Conservation (phyloP, 129 eudicot genomes). For the Pseudognaphalium luteoalbum region DNA sequence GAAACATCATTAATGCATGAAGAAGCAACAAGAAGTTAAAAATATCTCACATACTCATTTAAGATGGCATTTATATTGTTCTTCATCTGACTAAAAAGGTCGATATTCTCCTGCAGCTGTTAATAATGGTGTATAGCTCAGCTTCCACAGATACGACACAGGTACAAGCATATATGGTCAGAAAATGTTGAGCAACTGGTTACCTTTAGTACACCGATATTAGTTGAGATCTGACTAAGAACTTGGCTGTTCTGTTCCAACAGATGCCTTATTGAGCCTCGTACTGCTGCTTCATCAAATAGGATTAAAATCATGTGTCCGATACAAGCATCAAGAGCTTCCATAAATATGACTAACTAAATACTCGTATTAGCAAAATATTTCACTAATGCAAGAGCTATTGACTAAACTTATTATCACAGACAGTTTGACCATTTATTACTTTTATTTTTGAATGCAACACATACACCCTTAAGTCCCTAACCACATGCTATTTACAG, state of each 20-base stretch:
- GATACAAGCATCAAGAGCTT: not conserved
- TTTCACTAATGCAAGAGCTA: not conserved
- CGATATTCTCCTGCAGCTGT: constrained; percentile 81
- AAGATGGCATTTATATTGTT: constrained; percentile 62
- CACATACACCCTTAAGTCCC: too few species aligned
- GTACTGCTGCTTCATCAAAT: constrained; percentile 49
- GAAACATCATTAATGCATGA: not conserved
- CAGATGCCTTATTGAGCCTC: constrained; percentile 55
- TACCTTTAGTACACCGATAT: constrained; percentile 65
- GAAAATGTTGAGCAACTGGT: constrained; percentile 13
- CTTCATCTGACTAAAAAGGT: constrained; percentile 66
- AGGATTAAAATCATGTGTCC: constrained; percentile 17
- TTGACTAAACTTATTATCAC: not conserved
- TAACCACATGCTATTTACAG: too few species aligned
- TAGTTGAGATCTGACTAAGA: constrained; percentile 61
- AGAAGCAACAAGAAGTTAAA: constrained; percentile 15
- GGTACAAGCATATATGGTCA: not conserved
- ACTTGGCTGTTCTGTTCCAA: constrained; percentile 70
- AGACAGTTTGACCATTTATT: too few species aligned
- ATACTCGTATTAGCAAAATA: not conserved
- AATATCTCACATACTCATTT: constrained; percentile 50
- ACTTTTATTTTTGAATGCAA: too few species aligned
- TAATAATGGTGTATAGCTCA: constrained; percentile 25
- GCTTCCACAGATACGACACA: not conserved
- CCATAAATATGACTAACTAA: not conserved